Percentiles rank a stretch among this genome's conserved stretches.
Evolutionary conservation across 306 rosid species (phyloP).

Genomic region (Malus fusca): DNA sequence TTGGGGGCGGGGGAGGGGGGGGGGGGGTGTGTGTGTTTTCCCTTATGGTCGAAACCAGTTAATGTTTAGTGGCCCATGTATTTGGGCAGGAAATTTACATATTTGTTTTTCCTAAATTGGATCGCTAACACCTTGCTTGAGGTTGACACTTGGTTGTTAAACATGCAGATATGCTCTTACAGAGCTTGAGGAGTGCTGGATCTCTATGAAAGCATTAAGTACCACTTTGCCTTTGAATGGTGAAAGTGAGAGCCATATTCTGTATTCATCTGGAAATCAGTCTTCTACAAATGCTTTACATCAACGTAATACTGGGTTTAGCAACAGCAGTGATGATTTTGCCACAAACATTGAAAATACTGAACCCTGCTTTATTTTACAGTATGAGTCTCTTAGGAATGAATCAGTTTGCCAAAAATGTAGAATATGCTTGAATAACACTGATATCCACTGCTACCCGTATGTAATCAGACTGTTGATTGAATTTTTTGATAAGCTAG

Average conservation of each 20-base stretch:
- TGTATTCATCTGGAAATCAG: slow-evolving; percentile 44
- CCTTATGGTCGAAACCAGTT: no score
- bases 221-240: slow-evolving; percentile 36
- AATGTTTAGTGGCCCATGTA: background rate
- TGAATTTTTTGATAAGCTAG: slow-evolving; percentile 48
- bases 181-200: slow-evolving; percentile 43
- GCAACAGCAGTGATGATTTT: slow-evolving; percentile 29
- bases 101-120: background rate
- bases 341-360: slow-evolving; percentile 20
- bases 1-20: no score
- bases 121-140: background rate
- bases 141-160: slow-evolving; percentile 12
- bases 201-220: slow-evolving; percentile 38
- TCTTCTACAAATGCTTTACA: slow-evolving; percentile 25
- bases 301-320: slow-evolving; percentile 27
- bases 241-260: slow-evolving; percentile 33
- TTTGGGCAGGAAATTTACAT: background rate
- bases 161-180: slow-evolving; percentile 45
- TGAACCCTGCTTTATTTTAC: slow-evolving; percentile 48
- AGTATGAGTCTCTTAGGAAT: slow-evolving; percentile 39
- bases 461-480: slow-evolving; percentile 43
- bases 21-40: background rate
- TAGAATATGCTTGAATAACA: slow-evolving; percentile 39
- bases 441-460: slow-evolving; percentile 80
- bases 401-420: slow-evolving; percentile 28